Base-by-base conservation (phyloP, 768 basidiomycete genomes). In the Amanita fuliginea region DNA sequence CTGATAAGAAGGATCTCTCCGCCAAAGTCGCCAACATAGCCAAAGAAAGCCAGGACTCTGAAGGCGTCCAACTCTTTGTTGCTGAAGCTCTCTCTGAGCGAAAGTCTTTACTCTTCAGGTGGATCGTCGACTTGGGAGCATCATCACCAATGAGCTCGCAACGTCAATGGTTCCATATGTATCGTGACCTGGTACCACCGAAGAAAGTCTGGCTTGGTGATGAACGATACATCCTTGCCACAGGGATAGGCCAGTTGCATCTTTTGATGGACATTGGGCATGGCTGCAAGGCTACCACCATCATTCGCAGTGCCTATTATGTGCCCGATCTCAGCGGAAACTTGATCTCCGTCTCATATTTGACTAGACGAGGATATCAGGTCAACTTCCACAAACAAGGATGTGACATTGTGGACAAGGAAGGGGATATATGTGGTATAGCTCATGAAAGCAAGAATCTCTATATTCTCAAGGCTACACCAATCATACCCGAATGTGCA, bases 171-270 rank as follows among this genome's bases (percentile, higher is more conserved):
- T 55, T 57, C 43, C 42, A 44, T 22, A 40, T 56, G 4, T 3
- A 26, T 1, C n/a, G n/a, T n/a, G n/a, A n/a, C n/a, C n/a, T n/a
- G n/a, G n/a, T n/a, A n/a, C n/a, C 42, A 2, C 53, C 55, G 6
- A 40, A 41, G 3, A 43, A 47, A 0, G 55, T 56, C 37, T 56
- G 54, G 51, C 51, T 56, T 5, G 51, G 56, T 8, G 56, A 56
- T 21, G 48, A 56, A 9, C 19, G 28, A 8, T 56, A 39, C 41
- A 56, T 56, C 37, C 48, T 54, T 11, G 51, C 51, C 10, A 46
- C 14, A 3, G 33, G 28, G 21, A 43, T 54, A 21, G 32, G 47
- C 34, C 44, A 44, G 28, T 21, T 32, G 6, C 45, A 33, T 36
- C 39, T 26, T 2, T 11, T 42, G 0, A 42, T 45, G 44, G 13